Conservation (phyloP, 257 asterid species). For the Henckelia pumila region DNA sequence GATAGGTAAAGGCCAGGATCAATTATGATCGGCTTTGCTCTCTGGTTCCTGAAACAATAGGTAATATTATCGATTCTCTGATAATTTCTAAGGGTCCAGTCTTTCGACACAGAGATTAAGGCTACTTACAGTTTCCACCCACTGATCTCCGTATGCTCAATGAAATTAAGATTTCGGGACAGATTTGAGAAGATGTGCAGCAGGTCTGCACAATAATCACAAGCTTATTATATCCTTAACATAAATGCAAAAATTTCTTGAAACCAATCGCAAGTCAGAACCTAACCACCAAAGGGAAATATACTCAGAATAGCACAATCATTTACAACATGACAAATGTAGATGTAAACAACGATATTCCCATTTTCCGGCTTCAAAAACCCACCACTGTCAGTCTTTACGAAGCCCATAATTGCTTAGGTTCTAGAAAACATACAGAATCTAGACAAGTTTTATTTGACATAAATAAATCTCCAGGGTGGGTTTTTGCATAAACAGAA, state of each 20-base stretch:
- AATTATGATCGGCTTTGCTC: constrained; percentile 87
- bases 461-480: no score
- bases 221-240: neutral
- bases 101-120: neutral
- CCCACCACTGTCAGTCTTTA: neutral
- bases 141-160: constrained; percentile 75
- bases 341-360: neutral
- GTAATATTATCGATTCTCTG: constrained; percentile 5
- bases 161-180: constrained; percentile 81
- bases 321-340: neutral
- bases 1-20: constrained; percentile 96
- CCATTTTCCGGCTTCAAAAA: neutral
- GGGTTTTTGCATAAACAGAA: no score
- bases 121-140: constrained; percentile 95
- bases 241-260: neutral
- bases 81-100: neutral
- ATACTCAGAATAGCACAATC: neutral
- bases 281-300: neutral
- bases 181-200: constrained; percentile 78
- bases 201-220: constrained; percentile 63
- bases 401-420: no score
- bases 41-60: constrained; percentile 67
- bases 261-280: neutral
- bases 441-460: no score
- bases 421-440: no score